A percentile compares a stretch with the other conserved stretches of the same genome.
These are phyloP conservation scores for Schwanniomyces etchellsii DNA, from an alignment of 1,139 yeast species.

Conservation along the genomic window DNA sequence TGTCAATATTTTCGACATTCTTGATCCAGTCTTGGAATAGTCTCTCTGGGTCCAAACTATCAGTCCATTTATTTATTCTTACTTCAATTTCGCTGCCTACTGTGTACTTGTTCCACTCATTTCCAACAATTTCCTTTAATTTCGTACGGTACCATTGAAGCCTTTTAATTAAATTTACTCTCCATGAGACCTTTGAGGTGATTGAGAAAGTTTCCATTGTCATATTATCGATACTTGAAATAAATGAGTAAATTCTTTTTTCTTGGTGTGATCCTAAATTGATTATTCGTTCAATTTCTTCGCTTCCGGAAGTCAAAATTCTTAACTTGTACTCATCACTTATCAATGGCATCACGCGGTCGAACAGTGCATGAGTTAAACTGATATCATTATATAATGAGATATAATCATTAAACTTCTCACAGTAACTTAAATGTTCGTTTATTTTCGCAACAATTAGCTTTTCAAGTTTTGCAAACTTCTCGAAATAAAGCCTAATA, in stretches of 20 bases:
- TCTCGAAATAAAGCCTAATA: conserved; percentile 22
- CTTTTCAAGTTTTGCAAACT: conserved; percentile 17
- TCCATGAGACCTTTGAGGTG: conserved; percentile 15
- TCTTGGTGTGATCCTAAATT: conserved; percentile 4
- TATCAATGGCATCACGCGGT: conserved; percentile 19
- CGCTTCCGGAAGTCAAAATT: conserved; percentile 24
- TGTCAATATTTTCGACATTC: conserved; percentile 7
- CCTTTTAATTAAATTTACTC: conserved; percentile 16
- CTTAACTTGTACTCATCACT: conserved; percentile 32
- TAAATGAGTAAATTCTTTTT: not conserved
- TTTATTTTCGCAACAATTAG: conserved; percentile 20
- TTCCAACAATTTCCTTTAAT: conserved; percentile 44
- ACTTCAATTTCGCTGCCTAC: conserved; percentile 61
- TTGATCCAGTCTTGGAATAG: conserved; percentile 47
- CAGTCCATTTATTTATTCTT: conserved; percentile 42
- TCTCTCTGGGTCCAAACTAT: conserved; percentile 38
- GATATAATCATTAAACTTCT: conserved; percentile 24
- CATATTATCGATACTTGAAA: too few species aligned
- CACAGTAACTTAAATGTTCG: conserved; percentile 21
- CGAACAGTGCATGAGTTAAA: conserved; percentile 9
- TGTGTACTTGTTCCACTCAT: conserved; percentile 69
- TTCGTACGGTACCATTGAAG: conserved; percentile 15
- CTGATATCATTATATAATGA: conserved; percentile 21
- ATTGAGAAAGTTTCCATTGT: too few species aligned
- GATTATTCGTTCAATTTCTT: conserved; percentile 20